Evolutionary conservation across 768 basidiomycete species (phyloP), one percentile per base, ranked within the genome.

Genomic region (Lactarius indigo): DNA sequence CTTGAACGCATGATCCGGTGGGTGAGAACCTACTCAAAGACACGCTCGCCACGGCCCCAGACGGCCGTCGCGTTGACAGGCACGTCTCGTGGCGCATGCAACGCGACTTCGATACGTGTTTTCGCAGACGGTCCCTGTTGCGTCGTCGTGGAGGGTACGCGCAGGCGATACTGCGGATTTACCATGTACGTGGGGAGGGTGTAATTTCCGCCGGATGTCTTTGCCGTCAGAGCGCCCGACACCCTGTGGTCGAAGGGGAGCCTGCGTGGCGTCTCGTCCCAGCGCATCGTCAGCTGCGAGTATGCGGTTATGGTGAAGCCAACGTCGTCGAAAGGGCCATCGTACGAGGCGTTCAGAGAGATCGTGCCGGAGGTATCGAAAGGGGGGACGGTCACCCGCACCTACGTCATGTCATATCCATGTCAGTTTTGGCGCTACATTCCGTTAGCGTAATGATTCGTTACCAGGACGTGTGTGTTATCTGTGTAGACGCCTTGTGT

Each of bases 121-220:
- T 82, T 87, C 30, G 54, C 31, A 6, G 61, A 66, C 31, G 70
- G 67, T 1, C 68, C 68, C 4, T 39, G 42, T 31, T 56, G 52
- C 20, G 10, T 63, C 15, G 23, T 68, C 5, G 44, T 4, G 3
- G 84, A 78, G 61, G 81, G 78, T 23, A 96, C 77, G 8, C 77
- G 81, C 17, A 98, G 79, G 63, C 83, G 82, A 76, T 92, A 98
- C 73, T 97, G 94, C 0, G 96, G 96, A 73, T 98, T 98, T 58
- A 85, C 76, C 87, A 96, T 90, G 76, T 90, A 97, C 0, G 90
- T 88, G 1, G 92, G 86, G 69, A 87, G 81, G 5, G 85, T 84
- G 64, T 87, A 84, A 73, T 95, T 96, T 1, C 96, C 96, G 0
- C 96, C 96, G 0, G 92, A 84, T 33, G 86, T 92, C 70, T 87